These are phyloP conservation scores for Solanum arcanum DNA, from an alignment of 257 asterid genomes.

Conservation along the genomic window DNA sequence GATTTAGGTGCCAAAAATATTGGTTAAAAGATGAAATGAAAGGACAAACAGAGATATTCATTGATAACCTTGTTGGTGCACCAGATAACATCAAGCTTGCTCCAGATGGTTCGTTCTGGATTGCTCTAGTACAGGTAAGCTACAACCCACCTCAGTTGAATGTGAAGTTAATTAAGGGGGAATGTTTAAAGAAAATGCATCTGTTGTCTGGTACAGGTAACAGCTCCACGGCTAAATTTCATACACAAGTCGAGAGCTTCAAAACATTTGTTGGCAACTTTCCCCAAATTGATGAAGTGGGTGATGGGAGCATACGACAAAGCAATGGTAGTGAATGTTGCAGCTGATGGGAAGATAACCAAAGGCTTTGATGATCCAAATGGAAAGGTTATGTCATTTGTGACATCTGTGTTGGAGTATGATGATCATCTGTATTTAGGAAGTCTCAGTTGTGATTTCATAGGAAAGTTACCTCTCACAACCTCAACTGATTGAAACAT, in stretches of 20 bases:
- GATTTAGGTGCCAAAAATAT: conserved; percentile 55
- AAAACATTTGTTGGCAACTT: conserved; percentile 11
- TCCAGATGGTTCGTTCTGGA: conserved; percentile 70
- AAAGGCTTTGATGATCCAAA: conserved; percentile 55
- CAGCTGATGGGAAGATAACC: conserved; percentile 32
- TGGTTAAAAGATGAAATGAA: conserved; percentile 44
- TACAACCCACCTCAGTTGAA: background rate
- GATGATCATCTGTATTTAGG: conserved; percentile 58
- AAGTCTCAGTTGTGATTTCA: conserved; percentile 37
- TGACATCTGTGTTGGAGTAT: conserved; percentile 61
- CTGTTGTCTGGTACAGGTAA: conserved; percentile 10
- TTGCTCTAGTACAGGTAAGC: conserved; percentile 45
- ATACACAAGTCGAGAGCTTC: conserved; percentile 16
- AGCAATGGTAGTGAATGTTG: conserved; percentile 54
- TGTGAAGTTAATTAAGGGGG: background rate
- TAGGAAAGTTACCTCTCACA: conserved; percentile 42
- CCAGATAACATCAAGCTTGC: conserved; percentile 77
- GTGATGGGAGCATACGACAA: background rate
- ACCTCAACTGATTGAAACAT: background rate
- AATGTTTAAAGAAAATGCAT: background rate
- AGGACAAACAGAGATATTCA: conserved; percentile 41
- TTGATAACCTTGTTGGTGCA: conserved; percentile 44
- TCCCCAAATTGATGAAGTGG: conserved; percentile 10
- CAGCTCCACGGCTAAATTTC: conserved; percentile 16
- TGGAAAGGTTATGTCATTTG: conserved; percentile 43